Base-by-base conservation (phyloP, 805 yeast genomes). In the Ogataea haglerorum region DNA sequence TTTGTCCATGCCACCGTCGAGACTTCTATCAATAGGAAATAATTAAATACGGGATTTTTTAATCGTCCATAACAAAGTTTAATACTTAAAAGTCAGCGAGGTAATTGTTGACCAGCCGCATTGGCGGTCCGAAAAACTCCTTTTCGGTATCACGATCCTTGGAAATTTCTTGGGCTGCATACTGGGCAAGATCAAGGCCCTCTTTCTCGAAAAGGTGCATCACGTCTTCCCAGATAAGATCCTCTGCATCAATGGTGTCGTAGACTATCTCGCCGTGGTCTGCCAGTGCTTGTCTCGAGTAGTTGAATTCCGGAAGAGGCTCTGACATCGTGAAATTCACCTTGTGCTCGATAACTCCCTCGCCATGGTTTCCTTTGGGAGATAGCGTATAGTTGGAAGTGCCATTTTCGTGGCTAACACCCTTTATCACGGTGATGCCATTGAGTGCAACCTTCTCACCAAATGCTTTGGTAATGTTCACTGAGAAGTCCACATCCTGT, bases 291-390 rank as follows among this genome's bases (percentile, higher is more conserved):
- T 55, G 58, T 45, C 70, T 52, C 7, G 51, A 45, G 47, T 58
- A 65, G 6, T 37, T 19, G 28, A 29, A 24, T 9, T 49, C 44
- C 22, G 61, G 60, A 3, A 54, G 46, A 15, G 54, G 54, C 21
- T 30, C 33, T 21, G 38, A 42, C 42, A 56, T 47, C 12, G 45
- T 38, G 32, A 57, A 36, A 16, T 57, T 54, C 47, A 72, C 45
- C 45, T 59, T 38, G 64, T 70, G 51, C 51, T 61, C 54, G 24
- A 63, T 49, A 3, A 52, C 38, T 6, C 77, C 79, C n/a, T 49
- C 46, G 1, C 80, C 80, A 45, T 63, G 58, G 47, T 74, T 73
- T 3, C 78, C 78, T 8, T 42, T 31, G n/a, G 71, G 70, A 6
- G 73, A 60, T 3, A 73, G 31, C 1, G 69, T 64, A 48, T 59